Evolutionary conservation across 2,329 filamentous ascomycete species (phyloP).

Genomic region (Colletotrichum graminicola): DNA sequence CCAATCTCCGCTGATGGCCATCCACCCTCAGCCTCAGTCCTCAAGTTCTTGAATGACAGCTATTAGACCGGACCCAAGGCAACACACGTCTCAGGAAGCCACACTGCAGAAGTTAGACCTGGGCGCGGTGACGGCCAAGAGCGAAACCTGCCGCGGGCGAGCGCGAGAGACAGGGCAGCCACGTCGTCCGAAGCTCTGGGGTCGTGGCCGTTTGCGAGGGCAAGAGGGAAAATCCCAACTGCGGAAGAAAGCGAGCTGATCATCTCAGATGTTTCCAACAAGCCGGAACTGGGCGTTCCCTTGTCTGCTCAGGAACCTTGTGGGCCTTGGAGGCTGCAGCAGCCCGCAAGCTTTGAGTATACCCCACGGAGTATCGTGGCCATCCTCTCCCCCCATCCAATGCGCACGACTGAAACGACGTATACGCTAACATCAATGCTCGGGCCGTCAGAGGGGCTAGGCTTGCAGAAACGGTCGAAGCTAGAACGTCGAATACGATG

Average conservation of each 20-base stretch:
- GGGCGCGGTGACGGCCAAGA: constrained; percentile 3
- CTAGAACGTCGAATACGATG: constrained; percentile 1
- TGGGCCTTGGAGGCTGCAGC: too few species aligned
- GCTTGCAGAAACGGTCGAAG: constrained; percentile 22
- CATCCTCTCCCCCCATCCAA: not conserved
- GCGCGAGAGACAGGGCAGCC: not conserved
- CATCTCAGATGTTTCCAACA: constrained; percentile 12
- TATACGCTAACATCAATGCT: constrained; percentile 29
- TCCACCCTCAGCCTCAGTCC: constrained; percentile 12
- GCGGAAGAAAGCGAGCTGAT: constrained; percentile 1
- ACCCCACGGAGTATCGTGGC: constrained; percentile 22
- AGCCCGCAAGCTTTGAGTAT: not conserved
- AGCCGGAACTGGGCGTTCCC: not conserved
- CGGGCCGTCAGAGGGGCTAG: constrained; percentile 33
- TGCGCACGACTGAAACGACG: constrained; percentile 41
- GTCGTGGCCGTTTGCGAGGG: not conserved
- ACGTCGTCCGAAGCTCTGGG: constrained; percentile 31
- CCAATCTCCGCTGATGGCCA: constrained; percentile 24
- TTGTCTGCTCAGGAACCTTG: not conserved
- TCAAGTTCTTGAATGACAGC: constrained; percentile 38
- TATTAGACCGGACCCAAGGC: constrained; percentile 33
- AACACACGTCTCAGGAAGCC: constrained; percentile 34
- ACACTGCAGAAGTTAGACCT: not conserved
- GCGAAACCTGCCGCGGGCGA: not conserved
- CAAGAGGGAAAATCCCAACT: not conserved